phyloP scores from a whole-genome alignment of 2,329 filamentous ascomycete species.

The Juglanconis juglandina region DNA sequence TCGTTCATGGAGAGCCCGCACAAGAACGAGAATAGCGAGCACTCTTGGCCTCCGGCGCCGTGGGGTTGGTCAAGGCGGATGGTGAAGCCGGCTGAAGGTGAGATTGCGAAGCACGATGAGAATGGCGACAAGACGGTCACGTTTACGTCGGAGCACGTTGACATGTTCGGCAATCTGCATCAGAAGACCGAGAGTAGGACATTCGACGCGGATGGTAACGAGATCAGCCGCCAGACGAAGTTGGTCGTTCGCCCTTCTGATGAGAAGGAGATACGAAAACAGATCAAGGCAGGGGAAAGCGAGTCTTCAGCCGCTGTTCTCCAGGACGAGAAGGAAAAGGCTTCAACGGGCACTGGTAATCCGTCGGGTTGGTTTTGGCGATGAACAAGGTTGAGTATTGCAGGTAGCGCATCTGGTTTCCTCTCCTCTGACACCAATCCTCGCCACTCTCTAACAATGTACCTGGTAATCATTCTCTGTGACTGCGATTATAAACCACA shows the following conservation, averaged over 20 bases:
- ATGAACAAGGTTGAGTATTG: conserved; percentile 2
- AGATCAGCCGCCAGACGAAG: conserved; percentile 36
- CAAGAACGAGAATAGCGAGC: neutral
- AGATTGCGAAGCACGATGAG: conserved; percentile 18
- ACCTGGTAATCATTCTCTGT: no score
- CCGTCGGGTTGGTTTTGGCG: conserved; percentile 21
- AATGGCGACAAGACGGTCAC: conserved; percentile 29
- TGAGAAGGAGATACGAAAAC: neutral
- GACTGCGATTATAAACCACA: no score
- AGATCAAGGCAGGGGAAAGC: neutral
- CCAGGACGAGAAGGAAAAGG: conserved; percentile 14
- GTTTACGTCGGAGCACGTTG: conserved; percentile 40
- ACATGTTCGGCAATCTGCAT: conserved; percentile 41
- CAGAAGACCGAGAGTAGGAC: conserved; percentile 38
- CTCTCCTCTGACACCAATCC: neutral
- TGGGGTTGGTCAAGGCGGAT: neutral
- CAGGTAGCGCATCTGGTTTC: neutral
- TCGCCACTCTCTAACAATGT: no score
- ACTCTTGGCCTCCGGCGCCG: neutral
- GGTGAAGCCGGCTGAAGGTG: conserved; percentile 5
- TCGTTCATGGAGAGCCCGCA: conserved; percentile 21
- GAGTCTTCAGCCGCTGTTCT: neutral
- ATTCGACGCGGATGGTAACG: conserved; percentile 38
- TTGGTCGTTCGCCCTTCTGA: conserved; percentile 23
- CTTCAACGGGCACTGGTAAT: neutral